phyloP scores from a whole-genome alignment of 495 filamentous ascomycete species.

The Neohortaea acidophila region DNA sequence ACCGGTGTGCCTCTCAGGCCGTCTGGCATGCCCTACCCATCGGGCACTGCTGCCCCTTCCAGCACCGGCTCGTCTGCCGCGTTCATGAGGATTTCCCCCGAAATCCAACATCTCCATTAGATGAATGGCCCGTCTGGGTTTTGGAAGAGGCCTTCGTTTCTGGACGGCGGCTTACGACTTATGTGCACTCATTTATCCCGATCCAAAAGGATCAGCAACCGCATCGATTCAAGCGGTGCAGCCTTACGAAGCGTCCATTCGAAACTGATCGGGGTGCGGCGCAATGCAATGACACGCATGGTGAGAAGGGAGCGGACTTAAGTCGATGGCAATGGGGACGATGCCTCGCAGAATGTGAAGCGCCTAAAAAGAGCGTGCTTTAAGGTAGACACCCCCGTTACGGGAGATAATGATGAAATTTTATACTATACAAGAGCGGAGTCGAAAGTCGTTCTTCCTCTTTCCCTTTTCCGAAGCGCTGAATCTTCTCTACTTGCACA shows the following conservation, averaged over 20 bases:
- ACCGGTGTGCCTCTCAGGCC: not conserved
- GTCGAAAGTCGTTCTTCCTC: slow-evolving; percentile 2
- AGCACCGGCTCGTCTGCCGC: no score
- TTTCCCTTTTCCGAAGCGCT: not conserved
- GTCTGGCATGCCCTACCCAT: not conserved
- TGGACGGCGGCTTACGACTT: no score
- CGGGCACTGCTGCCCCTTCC: no score
- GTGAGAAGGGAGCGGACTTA: not conserved
- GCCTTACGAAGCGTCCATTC: no score
- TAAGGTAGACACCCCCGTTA: not conserved
- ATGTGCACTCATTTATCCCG: no score
- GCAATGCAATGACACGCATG: not conserved
- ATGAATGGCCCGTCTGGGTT: no score
- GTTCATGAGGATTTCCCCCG: no score
- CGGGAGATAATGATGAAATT: not conserved
- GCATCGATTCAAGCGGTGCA: no score
- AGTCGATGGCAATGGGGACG: not conserved
- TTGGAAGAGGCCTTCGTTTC: no score
- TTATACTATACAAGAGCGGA: slow-evolving; percentile 12
- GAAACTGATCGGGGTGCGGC: not conserved
- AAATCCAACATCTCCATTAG: no score
- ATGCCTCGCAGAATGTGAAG: not conserved
- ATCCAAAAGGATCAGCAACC: no score
- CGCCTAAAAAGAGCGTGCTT: not conserved
- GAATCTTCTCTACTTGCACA: not conserved